Evolutionary conservation across 495 filamentous ascomycete genomes (phyloP).

Genomic region (Letharia lupina): DNA sequence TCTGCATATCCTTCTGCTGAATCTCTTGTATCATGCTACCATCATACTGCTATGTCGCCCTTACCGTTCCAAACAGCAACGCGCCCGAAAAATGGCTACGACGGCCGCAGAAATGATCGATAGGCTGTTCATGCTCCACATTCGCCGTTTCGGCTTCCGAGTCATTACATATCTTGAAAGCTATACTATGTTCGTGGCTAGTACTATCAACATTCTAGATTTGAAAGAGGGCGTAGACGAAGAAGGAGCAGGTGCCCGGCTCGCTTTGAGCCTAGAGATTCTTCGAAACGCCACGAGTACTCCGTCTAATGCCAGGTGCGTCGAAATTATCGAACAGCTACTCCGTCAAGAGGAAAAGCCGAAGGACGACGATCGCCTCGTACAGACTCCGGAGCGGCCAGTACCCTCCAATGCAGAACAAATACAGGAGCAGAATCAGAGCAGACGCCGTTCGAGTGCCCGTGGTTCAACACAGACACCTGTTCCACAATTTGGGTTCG

Average conservation of each 20-base stretch:
- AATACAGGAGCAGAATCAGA: not conserved
- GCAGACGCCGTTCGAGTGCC: no score
- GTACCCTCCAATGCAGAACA: not conserved
- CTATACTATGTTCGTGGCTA: not conserved
- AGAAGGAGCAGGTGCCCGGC: not conserved
- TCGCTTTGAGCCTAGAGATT: conserved; percentile 2
- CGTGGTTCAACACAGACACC: not conserved
- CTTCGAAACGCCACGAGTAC: conserved; percentile 5
- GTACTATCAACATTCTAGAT: conserved; percentile 4
- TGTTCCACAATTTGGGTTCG: not conserved
- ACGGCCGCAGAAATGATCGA: conserved; percentile 3
- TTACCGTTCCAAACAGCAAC: not conserved
- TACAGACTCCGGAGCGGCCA: not conserved
- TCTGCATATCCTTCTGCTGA: not conserved
- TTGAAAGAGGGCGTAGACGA: not conserved
- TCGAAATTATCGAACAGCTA: conserved; percentile 8
- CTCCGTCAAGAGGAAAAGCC: not conserved
- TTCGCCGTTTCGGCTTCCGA: not conserved
- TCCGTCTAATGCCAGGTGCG: conserved; percentile 1
- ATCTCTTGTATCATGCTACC: not conserved
- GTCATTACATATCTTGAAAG: conserved; percentile 5
- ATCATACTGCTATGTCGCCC: not conserved
- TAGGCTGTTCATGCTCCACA: conserved; percentile 5
- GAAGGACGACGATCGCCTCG: not conserved
- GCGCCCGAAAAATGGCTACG: not conserved